A percentile compares a stretch with the other conserved stretches of the same genome.
Conservation (phyloP, 2,329 filamentous ascomycete genomes). For the Diaporthe batatas region DNA sequence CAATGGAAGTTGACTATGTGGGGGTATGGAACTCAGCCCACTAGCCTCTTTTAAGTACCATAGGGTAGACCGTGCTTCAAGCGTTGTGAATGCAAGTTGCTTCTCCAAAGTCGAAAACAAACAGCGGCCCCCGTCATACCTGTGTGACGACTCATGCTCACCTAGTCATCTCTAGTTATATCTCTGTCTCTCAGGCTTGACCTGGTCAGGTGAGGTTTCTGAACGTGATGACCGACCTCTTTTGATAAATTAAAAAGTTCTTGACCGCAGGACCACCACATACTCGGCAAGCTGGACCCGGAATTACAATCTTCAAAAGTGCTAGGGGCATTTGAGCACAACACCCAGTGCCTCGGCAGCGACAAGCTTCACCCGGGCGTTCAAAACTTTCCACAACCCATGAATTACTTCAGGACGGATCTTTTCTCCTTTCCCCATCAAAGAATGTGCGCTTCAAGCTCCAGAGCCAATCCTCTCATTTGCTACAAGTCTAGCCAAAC, state of each 20-base stretch:
- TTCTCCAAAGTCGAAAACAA: neutral
- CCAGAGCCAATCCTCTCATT: neutral
- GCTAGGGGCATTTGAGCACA: neutral
- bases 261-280: no score
- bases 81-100: no score
- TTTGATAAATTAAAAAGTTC: neutral
- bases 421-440: neutral
- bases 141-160: neutral
- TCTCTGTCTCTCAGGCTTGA: neutral
- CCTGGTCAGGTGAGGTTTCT: neutral
- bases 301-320: no score
- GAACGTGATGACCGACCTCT: neutral
- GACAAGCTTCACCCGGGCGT: neutral
- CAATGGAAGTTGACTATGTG: constrained; percentile 18
- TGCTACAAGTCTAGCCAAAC: neutral
- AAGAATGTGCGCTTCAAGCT: neutral
- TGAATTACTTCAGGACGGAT: neutral
- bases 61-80: no score
- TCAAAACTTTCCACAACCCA: neutral
- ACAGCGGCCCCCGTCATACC: neutral
- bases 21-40: constrained; percentile 11
- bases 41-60: neutral
- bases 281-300: neutral
- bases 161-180: neutral
- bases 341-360: neutral